These are phyloP conservation scores for Dactylellina parvicollis DNA, from an alignment of 2,329 filamentous ascomycete genomes.

Conservation along the genomic window DNA sequence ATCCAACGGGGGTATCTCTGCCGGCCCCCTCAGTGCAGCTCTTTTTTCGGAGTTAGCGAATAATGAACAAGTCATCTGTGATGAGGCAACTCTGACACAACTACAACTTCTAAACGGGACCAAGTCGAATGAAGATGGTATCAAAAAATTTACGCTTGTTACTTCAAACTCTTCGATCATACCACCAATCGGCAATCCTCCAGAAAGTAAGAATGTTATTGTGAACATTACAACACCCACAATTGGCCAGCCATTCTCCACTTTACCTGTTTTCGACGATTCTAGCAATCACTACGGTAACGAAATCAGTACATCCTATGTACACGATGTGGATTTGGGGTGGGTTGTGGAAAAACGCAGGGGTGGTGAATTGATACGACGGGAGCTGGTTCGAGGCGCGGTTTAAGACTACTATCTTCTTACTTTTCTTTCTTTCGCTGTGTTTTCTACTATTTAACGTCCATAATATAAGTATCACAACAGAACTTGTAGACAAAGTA, in stretches of 20 bases:
- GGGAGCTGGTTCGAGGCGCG: constrained; percentile 43
- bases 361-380: constrained; percentile 46
- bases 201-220: neutral
- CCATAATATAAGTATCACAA: no score
- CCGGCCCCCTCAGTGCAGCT: constrained; percentile 46
- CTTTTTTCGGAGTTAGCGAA: constrained; percentile 47
- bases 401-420: constrained; percentile 16
- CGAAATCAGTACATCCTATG: constrained; percentile 47
- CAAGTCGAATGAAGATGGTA: constrained; percentile 20
- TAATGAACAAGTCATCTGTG: constrained; percentile 31
- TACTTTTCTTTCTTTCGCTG: neutral
- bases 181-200: neutral
- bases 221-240: neutral
- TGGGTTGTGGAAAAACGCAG: constrained; percentile 52
- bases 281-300: constrained; percentile 7
- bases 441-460: no score
- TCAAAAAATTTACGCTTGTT: constrained; percentile 26
- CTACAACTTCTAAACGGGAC: constrained; percentile 29
- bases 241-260: neutral
- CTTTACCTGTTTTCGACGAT: constrained; percentile 10
- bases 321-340: constrained; percentile 44
- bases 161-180: neutral
- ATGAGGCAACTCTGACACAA: constrained; percentile 41
- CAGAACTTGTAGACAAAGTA: no score
- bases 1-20: constrained; percentile 29